Conservation (phyloP, 768 basidiomycete species). For the Trametes coccinea region DNA sequence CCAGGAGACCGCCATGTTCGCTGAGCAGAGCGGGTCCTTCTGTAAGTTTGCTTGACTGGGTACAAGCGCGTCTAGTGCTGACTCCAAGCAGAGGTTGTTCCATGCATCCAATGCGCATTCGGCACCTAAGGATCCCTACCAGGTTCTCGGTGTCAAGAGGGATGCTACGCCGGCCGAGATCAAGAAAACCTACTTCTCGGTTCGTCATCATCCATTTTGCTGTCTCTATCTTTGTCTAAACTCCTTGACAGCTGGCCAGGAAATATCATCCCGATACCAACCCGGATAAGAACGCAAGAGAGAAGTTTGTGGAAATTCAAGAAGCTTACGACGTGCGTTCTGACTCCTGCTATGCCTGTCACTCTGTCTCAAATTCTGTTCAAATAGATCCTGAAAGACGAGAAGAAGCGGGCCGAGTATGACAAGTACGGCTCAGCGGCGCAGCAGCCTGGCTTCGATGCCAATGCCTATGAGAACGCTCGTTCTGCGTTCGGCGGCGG, state of each 20-base stretch:
- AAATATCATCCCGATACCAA: slow-evolving; percentile 99
- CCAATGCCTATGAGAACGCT: slow-evolving; percentile 66
- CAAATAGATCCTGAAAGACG: slow-evolving; percentile 84
- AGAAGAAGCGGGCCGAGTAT: slow-evolving; percentile 86
- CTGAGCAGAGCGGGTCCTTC: slow-evolving; percentile 8
- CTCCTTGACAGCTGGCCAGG: slow-evolving; percentile 76
- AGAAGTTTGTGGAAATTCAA: slow-evolving; percentile 96
- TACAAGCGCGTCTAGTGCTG: background rate
- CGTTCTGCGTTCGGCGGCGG: slow-evolving; percentile 48
- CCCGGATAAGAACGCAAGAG: slow-evolving; percentile 85
- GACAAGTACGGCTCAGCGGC: slow-evolving; percentile 93
- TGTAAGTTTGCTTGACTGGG: slow-evolving; percentile 2
- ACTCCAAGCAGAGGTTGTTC: slow-evolving; percentile 59
- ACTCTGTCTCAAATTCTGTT: background rate
- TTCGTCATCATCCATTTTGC: slow-evolving; percentile 42
- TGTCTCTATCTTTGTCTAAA: slow-evolving; percentile 18
- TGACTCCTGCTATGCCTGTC: background rate
- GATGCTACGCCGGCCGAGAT: slow-evolving; percentile 87
- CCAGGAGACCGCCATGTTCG: slow-evolving; percentile 2
- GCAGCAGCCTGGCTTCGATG: slow-evolving; percentile 92
- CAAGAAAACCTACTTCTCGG: slow-evolving; percentile 96
- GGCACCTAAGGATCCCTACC: slow-evolving; percentile 82
- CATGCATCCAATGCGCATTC: slow-evolving; percentile 62
- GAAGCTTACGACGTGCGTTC: slow-evolving; percentile 89
- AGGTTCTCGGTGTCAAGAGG: slow-evolving; percentile 83